Evolutionary conservation across 192 early-diverging fungal species (phyloP).

Genomic region (Linnemannia zychae): DNA sequence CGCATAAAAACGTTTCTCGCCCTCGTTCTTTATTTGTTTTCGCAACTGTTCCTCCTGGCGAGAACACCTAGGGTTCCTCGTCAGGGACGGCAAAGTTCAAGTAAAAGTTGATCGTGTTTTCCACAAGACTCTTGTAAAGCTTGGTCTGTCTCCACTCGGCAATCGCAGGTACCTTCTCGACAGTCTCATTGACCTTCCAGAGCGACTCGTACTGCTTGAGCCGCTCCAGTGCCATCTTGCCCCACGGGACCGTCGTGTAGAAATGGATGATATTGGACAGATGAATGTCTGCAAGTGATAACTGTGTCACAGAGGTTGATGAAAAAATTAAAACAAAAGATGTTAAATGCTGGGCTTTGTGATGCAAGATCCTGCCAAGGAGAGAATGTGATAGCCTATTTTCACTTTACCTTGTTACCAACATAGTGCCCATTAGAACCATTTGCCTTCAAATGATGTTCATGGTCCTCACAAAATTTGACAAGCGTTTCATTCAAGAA

Average conservation of each 20-base stretch:
- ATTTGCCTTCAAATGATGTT: constrained; percentile 37
- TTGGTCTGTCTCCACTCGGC: constrained; percentile 9
- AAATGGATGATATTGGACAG: constrained; percentile 34
- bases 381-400: too few species aligned
- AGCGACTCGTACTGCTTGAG: constrained; percentile 11
- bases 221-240: constrained; percentile 7
- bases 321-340: neutral
- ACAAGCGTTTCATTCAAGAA: constrained; percentile 10
- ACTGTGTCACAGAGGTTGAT: too few species aligned
- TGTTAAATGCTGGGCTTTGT: too few species aligned
- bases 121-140: constrained; percentile 15
- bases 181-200: constrained; percentile 45
- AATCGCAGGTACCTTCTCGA: constrained; percentile 20
- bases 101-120: constrained; percentile 16
- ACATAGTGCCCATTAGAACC: constrained; percentile 50
- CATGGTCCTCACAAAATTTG: constrained; percentile 40
- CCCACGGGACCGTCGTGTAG: constrained; percentile 14
- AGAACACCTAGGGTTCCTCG: neutral
- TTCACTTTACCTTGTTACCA: constrained; percentile 36
- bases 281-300: constrained; percentile 38
- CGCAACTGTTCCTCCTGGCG: too few species aligned
- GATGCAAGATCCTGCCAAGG: too few species aligned
- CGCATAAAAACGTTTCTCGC: too few species aligned
- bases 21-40: too few species aligned
- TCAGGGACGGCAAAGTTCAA: neutral